Conservation (phyloP, 2,329 filamentous ascomycete species). For the Fusarium papillatum region DNA sequence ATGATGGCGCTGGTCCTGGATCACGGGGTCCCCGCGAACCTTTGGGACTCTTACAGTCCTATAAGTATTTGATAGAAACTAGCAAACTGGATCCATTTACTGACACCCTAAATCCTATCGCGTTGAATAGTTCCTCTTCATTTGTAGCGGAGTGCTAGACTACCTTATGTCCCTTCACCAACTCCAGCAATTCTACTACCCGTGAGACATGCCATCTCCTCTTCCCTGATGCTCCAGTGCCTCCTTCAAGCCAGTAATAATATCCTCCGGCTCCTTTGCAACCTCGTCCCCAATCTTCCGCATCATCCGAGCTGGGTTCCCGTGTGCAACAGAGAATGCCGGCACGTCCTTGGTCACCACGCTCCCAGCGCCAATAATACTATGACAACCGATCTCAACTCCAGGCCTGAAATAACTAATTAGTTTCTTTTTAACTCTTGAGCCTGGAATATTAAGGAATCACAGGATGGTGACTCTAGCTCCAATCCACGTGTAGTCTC, state of each 20-base stretch:
- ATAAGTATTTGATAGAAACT: no score
- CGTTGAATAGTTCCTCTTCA: no score
- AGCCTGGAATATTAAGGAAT: background rate
- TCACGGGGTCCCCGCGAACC: no score
- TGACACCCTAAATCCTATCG: no score
- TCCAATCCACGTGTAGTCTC: constrained; percentile 11
- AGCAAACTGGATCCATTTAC: no score
- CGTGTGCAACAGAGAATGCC: background rate
- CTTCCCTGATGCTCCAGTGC: background rate
- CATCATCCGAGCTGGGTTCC: background rate
- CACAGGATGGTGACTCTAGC: constrained; percentile 6
- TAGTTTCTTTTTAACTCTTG: background rate
- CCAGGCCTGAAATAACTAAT: background rate
- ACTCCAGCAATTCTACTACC: background rate
- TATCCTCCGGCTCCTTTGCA: background rate
- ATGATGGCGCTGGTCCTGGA: no score
- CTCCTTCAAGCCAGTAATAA: background rate
- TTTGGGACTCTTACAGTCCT: no score
- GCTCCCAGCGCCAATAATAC: constrained; percentile 10
- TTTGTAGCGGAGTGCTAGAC: no score
- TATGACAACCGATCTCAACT: constrained; percentile 5
- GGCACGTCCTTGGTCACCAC: constrained; percentile 13
- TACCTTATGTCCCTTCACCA: no score
- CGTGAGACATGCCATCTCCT: background rate
- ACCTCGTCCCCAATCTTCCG: background rate